Conservation (phyloP, 2,329 filamentous ascomycete species). For the Cordyceps javanica region DNA sequence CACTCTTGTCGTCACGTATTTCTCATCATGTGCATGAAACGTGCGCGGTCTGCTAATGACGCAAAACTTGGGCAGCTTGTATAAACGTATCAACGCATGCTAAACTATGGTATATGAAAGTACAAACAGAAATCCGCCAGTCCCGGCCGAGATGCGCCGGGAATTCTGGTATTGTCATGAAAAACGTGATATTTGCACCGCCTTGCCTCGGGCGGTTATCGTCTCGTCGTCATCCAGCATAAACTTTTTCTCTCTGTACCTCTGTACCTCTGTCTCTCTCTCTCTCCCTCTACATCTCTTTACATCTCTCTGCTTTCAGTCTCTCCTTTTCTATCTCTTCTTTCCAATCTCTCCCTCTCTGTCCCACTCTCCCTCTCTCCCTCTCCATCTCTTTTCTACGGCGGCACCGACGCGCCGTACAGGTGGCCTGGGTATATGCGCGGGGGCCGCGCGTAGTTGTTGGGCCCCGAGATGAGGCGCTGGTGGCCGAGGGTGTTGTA, state of each 20-base stretch:
- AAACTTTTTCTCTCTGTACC: not conserved
- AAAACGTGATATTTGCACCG: too few species aligned
- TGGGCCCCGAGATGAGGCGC: slow-evolving; percentile 4
- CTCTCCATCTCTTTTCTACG: not conserved
- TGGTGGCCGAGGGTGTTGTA: slow-evolving; percentile 12
- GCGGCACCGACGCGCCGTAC: slow-evolving; percentile 6
- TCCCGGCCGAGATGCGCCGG: not conserved
- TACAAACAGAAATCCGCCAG: slow-evolving; percentile 1
- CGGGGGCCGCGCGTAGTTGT: slow-evolving; percentile 10
- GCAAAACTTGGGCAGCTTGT: not conserved
- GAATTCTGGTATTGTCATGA: not conserved
- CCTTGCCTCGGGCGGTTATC: too few species aligned
- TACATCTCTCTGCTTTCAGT: too few species aligned
- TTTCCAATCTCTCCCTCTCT: not conserved
- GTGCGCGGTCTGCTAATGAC: not conserved
- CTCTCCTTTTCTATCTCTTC: not conserved
- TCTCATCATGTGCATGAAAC: not conserved
- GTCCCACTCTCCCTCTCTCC: not conserved
- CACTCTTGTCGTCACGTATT: not conserved
- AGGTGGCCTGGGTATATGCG: slow-evolving; percentile 10
- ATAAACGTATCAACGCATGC: slow-evolving; percentile 2
- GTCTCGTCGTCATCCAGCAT: not conserved
- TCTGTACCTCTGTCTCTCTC: too few species aligned
- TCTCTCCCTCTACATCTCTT: not conserved
- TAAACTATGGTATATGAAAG: slow-evolving; percentile 9